Conservation (phyloP, 1,139 yeast species). For the Yamadazyma blattariae region DNA sequence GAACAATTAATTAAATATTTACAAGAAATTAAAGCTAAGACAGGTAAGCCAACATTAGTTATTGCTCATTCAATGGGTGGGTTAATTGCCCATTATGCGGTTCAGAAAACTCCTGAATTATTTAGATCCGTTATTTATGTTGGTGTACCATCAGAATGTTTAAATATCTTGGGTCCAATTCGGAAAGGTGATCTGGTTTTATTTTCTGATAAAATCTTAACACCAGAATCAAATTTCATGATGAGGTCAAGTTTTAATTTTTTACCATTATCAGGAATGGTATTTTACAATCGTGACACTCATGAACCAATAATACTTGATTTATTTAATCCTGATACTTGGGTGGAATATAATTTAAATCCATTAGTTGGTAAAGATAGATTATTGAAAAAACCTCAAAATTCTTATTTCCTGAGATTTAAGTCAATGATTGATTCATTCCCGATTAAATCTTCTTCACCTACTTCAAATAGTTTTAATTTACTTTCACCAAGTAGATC, state of each 20-base stretch:
- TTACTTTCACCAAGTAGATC: slow-evolving; percentile 1
- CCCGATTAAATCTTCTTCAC: slow-evolving; percentile 10
- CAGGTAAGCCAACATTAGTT: slow-evolving; percentile 58
- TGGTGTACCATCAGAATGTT: slow-evolving; percentile 82
- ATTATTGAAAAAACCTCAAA: slow-evolving; percentile 9
- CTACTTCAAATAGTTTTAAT: background rate
- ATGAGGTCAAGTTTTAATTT: slow-evolving; percentile 84
- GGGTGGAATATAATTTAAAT: slow-evolving; percentile 74
- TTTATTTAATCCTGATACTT: slow-evolving; percentile 73
- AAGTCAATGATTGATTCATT: slow-evolving; percentile 21
- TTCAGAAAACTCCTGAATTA: slow-evolving; percentile 64
- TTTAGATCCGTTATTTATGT: slow-evolving; percentile 75
- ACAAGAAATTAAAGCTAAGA: slow-evolving; percentile 31
- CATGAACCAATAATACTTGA: slow-evolving; percentile 63
- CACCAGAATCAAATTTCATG: slow-evolving; percentile 80
- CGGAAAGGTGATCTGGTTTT: slow-evolving; percentile 79
- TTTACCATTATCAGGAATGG: slow-evolving; percentile 70
- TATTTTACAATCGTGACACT: slow-evolving; percentile 62
- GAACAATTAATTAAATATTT: slow-evolving; percentile 49
- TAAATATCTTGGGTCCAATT: slow-evolving; percentile 82
- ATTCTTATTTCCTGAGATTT: slow-evolving; percentile 5
- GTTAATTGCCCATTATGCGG: slow-evolving; percentile 71
- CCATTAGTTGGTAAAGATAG: slow-evolving; percentile 64
- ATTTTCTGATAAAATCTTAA: slow-evolving; percentile 68
- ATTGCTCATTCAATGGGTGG: slow-evolving; percentile 97